Base-by-base conservation (phyloP, 2,329 filamentous ascomycete species). In the Verticillium klebahnii region DNA sequence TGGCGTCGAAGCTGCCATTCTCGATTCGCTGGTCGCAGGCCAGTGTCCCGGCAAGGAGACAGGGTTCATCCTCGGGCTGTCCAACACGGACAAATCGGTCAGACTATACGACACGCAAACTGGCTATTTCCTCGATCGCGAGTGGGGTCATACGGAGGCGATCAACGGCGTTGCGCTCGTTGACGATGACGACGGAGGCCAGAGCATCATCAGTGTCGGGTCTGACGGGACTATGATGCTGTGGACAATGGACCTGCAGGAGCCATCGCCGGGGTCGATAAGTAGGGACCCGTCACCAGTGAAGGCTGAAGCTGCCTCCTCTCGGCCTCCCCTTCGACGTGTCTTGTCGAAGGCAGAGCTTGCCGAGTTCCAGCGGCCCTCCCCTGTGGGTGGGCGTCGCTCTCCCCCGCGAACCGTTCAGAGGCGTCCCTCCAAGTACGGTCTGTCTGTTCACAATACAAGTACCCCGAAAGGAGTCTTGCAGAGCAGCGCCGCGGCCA, bases 141-240 rank as follows among this genome's bases (percentile, higher is more conserved):
- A 98, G 76, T 97, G 93, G 86, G 95, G 95, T 1, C 95, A 99
- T 68, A 97, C 93, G 0, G 93, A 97, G 71, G 90, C 93, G 9
- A 92, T 99, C 66, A 96, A 91, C 59, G 93, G 93, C 63, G 87
- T 96, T 19, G 85, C 90, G 4, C 77, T 97, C 19, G 73, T 94
- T 12, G 85, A 90, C 60, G 80, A 81, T 8, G 80, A 82, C 0
- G 83, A 85, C 17, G 78, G 81, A 17, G 76, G 78, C 31, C 83
- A 84, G 59, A 83, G 82, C 63, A 77, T 92, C 52, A 84, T 94
- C 59, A 93, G 89, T 66, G 90, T 90, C 36, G 91, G 90, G 1
- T 86, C 89, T 5, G 91, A 95, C 72, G 90, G 90, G 1, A 92
- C 91, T 0, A 88, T 94, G 66, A 93, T 94, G 89, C 86, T 93